A percentile compares a stretch with the other conserved stretches of the same genome.
These are phyloP conservation scores for Diaporthe eres DNA, from an alignment of 2,329 filamentous ascomycete genomes.

Conservation along the genomic window DNA sequence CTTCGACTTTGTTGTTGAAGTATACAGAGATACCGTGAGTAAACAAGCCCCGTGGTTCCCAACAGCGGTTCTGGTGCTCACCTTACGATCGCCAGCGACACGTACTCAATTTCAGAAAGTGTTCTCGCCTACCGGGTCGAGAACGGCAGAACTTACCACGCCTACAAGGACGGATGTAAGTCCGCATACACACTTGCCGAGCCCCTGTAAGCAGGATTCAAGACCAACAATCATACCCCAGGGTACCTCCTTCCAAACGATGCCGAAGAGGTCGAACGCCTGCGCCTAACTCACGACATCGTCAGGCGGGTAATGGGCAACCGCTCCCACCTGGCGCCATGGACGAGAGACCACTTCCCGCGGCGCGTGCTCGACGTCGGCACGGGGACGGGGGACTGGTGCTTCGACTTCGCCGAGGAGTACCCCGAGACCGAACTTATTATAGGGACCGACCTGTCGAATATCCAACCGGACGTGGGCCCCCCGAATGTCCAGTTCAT, in stretches of 20 bases:
- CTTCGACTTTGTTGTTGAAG: constrained; percentile 15
- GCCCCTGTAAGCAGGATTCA: background rate
- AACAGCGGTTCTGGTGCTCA: background rate
- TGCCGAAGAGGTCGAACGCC: constrained; percentile 49
- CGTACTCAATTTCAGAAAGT: constrained; percentile 37
- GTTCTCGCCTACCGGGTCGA: constrained; percentile 40
- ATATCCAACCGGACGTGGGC: constrained; percentile 75
- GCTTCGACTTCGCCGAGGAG: constrained; percentile 75
- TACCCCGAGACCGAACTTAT: constrained; percentile 70
- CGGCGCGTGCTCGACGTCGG: constrained; percentile 55
- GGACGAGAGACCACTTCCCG: constrained; percentile 47
- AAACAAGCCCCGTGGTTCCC: background rate
- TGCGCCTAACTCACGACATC: constrained; percentile 51
- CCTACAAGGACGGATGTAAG: constrained; percentile 41
- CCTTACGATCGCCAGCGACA: constrained; percentile 12
- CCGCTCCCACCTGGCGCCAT: constrained; percentile 50
- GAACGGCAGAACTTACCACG: constrained; percentile 42
- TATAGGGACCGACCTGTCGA: constrained; percentile 76
- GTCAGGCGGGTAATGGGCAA: constrained; percentile 50
- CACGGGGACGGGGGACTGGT: constrained; percentile 74
- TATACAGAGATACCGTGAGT: constrained; percentile 39
- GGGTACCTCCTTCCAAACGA: constrained; percentile 55
- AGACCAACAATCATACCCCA: constrained; percentile 36
- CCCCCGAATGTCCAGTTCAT: constrained; percentile 82
- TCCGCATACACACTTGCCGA: background rate